Percentiles rank a stretch among this genome's conserved stretches.
Conservation (phyloP, 169 alveolate genomes). For the Eimeria maxima region DNA sequence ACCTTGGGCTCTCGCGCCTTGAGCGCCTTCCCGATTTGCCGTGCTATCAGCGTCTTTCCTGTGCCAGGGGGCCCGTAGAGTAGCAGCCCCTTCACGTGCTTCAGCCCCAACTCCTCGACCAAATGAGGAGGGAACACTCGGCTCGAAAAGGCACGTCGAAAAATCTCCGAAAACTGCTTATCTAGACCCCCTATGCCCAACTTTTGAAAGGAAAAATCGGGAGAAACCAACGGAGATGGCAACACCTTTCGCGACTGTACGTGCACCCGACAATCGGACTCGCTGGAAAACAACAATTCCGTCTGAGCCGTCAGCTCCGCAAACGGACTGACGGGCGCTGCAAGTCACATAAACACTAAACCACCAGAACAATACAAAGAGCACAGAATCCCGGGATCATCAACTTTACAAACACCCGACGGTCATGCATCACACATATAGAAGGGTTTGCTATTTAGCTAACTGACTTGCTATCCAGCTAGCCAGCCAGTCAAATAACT, state of each 20-base stretch:
- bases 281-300: conserved; percentile 72
- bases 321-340: conserved; percentile 66
- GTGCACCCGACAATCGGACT: conserved; percentile 78
- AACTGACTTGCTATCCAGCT: neutral
- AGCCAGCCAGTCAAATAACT: neutral
- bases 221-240: neutral
- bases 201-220: conserved; percentile 94
- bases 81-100: conserved; percentile 98
- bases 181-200: conserved; percentile 95
- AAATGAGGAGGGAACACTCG: conserved; percentile 98
- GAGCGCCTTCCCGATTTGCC: conserved; percentile 98
- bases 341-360: neutral
- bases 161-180: conserved; percentile 90
- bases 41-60: conserved; percentile 99
- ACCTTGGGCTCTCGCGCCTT: conserved; percentile 97
- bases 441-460: neutral
- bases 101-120: conserved; percentile 98
- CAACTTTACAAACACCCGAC: neutral
- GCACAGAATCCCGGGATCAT: neutral
- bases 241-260: conserved; percentile 68
- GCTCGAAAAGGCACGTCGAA: conserved; percentile 99
- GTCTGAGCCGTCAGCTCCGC: conserved; percentile 67
- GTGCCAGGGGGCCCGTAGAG: conserved; percentile 99
- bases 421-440: neutral
- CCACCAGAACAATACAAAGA: neutral